Evolutionary conservation across 148 eudicot species (phyloP).

Genomic region (Nyssa sinensis): DNA sequence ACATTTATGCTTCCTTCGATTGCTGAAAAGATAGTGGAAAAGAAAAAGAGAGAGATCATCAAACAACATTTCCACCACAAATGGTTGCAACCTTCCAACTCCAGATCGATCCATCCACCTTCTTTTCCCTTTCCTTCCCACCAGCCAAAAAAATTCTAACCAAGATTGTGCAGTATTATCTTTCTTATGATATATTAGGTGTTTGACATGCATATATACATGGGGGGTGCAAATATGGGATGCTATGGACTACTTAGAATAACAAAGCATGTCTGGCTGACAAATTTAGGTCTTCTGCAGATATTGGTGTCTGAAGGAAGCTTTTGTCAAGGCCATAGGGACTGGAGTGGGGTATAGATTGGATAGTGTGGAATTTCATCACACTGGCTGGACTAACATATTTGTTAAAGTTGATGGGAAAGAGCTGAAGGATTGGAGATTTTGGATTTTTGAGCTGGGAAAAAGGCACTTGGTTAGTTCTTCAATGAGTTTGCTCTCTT

Average conservation of each 20-base stretch:
- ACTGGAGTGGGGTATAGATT: slow-evolving; percentile 52
- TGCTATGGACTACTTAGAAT: not conserved
- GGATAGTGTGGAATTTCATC: slow-evolving; percentile 61
- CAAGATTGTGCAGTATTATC: not conserved
- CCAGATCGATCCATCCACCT: not conserved
- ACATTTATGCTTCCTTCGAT: not conserved
- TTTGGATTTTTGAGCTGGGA: slow-evolving; percentile 61
- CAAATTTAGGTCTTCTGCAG: slow-evolving; percentile 31
- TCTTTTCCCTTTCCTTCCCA: not conserved
- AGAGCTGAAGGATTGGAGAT: slow-evolving; percentile 55
- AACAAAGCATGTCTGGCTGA: no score
- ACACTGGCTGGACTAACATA: slow-evolving; percentile 54
- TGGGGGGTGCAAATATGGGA: not conserved
- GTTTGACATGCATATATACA: no score
- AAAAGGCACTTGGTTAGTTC: slow-evolving; percentile 57
- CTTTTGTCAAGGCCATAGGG: slow-evolving; percentile 83
- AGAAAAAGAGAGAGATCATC: not conserved
- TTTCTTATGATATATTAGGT: not conserved
- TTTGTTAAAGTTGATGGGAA: slow-evolving; percentile 43
- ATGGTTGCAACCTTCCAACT: not conserved
- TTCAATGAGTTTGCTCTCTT: not conserved
- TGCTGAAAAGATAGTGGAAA: not conserved
- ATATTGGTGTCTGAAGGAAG: slow-evolving; percentile 92
- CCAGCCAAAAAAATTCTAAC: not conserved
- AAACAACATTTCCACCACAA: no score